Percentiles rank a stretch among this genome's conserved stretches.
Evolutionary conservation across 2,329 filamentous ascomycete genomes (phyloP).

Genomic region (Ascochyta lentis): DNA sequence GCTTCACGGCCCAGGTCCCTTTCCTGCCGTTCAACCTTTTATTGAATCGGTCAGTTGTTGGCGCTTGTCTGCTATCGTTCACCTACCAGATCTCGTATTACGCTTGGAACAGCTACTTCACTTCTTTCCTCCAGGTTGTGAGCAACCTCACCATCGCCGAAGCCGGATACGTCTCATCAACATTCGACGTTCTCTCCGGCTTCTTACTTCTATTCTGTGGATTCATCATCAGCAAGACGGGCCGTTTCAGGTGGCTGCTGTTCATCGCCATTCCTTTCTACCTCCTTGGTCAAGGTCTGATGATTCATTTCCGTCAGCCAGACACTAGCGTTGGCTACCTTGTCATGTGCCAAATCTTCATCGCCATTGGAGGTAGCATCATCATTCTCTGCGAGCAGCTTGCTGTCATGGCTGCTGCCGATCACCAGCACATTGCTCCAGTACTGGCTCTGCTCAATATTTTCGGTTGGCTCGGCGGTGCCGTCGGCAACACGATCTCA

Average conservation of each 20-base stretch:
- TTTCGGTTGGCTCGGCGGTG: constrained; percentile 63
- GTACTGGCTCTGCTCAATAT: constrained; percentile 58
- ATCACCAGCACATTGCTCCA: constrained; percentile 55
- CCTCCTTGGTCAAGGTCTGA: constrained; percentile 67
- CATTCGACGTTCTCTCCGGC: constrained; percentile 43
- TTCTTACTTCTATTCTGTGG: constrained; percentile 24
- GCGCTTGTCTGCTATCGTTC: constrained; percentile 63
- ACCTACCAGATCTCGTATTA: constrained; percentile 58
- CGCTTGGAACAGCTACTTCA: constrained; percentile 48
- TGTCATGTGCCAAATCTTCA: constrained; percentile 32
- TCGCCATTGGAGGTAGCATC: constrained; percentile 31
- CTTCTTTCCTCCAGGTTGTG: constrained; percentile 48
- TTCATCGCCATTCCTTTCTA: constrained; percentile 65
- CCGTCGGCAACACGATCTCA: constrained; percentile 58
- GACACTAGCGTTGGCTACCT: constrained; percentile 39
- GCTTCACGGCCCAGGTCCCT: constrained; percentile 52
- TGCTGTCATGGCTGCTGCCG: constrained; percentile 39
- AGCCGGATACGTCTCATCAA: constrained; percentile 44
- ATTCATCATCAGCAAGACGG: constrained; percentile 29
- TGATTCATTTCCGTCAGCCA: constrained; percentile 53
- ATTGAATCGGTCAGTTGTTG: constrained; percentile 68
- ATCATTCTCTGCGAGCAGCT: constrained; percentile 34
- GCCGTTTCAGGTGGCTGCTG: constrained; percentile 22
- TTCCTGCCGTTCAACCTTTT: constrained; percentile 66
- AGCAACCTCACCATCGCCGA: constrained; percentile 34